Conservation (phyloP, 148 eudicot genomes). For the Rhododendron ovatum region DNA sequence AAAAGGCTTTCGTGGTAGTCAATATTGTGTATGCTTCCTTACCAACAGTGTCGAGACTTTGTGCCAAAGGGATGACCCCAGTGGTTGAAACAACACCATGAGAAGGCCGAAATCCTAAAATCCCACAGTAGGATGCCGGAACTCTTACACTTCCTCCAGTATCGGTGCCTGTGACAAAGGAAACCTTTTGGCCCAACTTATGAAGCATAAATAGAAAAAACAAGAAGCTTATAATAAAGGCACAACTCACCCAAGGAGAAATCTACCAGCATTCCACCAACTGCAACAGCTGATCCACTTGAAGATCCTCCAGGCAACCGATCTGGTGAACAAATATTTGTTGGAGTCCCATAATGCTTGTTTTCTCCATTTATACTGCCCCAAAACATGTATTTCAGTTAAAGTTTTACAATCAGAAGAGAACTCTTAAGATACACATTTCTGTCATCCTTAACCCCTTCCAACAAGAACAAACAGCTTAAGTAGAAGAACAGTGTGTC, state of each 20-base stretch:
- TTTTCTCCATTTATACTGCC: no score
- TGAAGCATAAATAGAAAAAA: neutral
- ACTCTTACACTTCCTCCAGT: neutral
- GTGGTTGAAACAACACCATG: conserved; percentile 68
- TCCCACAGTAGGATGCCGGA: conserved; percentile 83
- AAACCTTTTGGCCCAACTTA: no score
- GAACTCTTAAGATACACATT: neutral
- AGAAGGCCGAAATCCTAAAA: conserved; percentile 86
- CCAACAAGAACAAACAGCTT: no score
- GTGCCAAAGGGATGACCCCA: conserved; percentile 91
- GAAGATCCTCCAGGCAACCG: conserved; percentile 96
- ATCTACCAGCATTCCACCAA: conserved; percentile 70
- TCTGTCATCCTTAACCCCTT: no score
- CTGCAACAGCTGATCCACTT: conserved; percentile 93
- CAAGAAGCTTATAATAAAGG: neutral
- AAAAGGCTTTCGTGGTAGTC: no score
- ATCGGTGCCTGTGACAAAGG: conserved; percentile 41
- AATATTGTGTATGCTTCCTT: conserved; percentile 11
- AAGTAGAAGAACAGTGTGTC: no score
- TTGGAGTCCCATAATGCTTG: conserved; percentile 24
- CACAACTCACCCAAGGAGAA: neutral
- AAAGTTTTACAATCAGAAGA: neutral
- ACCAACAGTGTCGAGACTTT: conserved; percentile 97
- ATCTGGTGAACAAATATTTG: conserved; percentile 70
- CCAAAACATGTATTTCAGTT: neutral